Evolutionary conservation across 148 eudicot genomes (phyloP).

Genomic region (Fagopyrum homotropicum): DNA sequence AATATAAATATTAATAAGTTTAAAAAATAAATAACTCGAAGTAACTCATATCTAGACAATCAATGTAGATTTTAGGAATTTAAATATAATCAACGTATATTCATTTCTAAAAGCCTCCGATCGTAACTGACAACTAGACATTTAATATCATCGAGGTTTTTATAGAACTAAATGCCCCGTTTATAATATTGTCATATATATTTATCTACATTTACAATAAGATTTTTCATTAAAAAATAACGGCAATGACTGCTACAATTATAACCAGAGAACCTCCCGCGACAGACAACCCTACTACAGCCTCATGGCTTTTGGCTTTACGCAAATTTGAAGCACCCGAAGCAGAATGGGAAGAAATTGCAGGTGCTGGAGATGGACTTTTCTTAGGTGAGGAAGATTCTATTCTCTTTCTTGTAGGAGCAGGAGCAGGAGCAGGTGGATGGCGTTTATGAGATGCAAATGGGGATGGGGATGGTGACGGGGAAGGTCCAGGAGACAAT

Average conservation of each 20-base stretch:
- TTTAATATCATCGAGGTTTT: too few species aligned
- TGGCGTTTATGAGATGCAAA: background rate
- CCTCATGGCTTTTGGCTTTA: constrained; percentile 17
- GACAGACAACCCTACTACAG: constrained; percentile 27
- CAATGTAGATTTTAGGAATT: too few species aligned
- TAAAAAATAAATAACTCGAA: too few species aligned
- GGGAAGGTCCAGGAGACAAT: background rate
- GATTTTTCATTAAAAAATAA: too few species aligned
- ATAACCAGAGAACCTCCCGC: constrained; percentile 33
- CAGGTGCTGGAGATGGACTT: background rate
- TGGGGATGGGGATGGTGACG: background rate
- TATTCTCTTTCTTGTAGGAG: background rate
- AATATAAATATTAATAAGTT: too few species aligned
- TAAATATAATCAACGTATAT: too few species aligned
- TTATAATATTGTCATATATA: too few species aligned
- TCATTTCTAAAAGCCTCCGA: too few species aligned
- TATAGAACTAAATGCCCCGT: too few species aligned
- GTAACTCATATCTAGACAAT: too few species aligned
- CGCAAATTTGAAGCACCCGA: constrained; percentile 13
- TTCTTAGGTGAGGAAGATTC: background rate
- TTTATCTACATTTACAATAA: too few species aligned
- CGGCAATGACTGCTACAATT: constrained; percentile 22
- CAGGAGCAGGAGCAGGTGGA: background rate
- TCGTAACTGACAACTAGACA: too few species aligned
- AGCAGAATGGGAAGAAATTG: constrained; percentile 19